phyloP scores from a whole-genome alignment of 192 early-diverging fungal genomes.

The Linnemannia hyalina region DNA sequence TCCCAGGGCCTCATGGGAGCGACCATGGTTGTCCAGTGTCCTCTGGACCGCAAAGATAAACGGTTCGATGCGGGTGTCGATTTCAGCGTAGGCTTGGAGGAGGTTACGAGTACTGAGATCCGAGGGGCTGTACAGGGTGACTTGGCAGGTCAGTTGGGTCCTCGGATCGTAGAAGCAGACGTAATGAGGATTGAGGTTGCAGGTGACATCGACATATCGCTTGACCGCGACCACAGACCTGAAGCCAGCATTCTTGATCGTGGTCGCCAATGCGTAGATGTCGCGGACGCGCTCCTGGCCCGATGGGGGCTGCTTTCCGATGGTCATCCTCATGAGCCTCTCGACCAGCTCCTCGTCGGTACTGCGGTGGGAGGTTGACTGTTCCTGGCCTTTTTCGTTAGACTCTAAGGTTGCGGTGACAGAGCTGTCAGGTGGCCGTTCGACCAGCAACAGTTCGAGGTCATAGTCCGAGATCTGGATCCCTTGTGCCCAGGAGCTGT shows the following conservation, averaged over 20 bases:
- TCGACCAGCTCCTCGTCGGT: too few species aligned
- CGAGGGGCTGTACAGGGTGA: background rate
- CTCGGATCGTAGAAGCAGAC: background rate
- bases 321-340: too few species aligned
- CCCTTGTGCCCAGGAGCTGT: background rate
- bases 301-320: background rate
- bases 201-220: background rate
- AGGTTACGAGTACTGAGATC: background rate
- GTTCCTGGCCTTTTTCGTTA: too few species aligned
- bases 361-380: too few species aligned
- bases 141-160: background rate
- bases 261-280: background rate
- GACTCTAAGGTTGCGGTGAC: too few species aligned
- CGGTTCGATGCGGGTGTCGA: background rate
- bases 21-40: background rate
- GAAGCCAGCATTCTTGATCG: background rate
- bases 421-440: background rate
- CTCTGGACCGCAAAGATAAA: background rate
- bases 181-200: background rate
- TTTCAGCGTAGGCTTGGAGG: background rate
- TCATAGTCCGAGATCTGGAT: conserved; percentile 11
- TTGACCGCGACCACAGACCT: background rate
- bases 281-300: background rate
- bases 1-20: background rate
- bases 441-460: background rate